Conservation (phyloP, 2,329 filamentous ascomycete species). For the Ceratocystis albifundus region DNA sequence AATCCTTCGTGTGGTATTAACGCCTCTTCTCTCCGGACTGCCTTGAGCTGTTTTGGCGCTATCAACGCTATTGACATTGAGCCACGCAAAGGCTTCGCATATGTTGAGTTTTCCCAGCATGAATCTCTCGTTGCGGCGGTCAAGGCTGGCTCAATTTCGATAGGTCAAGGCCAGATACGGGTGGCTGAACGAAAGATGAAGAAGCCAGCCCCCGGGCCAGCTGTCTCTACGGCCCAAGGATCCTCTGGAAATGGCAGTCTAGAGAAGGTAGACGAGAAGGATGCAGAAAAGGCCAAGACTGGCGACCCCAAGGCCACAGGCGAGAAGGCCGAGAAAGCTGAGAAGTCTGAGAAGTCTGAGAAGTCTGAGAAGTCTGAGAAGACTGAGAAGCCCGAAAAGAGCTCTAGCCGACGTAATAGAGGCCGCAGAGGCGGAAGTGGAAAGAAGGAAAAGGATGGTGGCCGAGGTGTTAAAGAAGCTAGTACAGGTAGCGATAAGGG, state of each 20-base stretch:
- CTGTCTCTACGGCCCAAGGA: slow-evolving; percentile 22
- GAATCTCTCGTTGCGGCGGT: slow-evolving; percentile 66
- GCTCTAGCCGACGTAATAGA: slow-evolving; percentile 26
- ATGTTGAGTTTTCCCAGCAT: slow-evolving; percentile 73
- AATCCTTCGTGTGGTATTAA: slow-evolving; percentile 89
- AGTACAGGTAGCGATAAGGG: slow-evolving; percentile 24
- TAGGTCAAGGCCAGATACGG: slow-evolving; percentile 77
- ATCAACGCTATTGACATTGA: slow-evolving; percentile 81
- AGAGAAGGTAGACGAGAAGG: background rate
- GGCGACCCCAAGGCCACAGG: slow-evolving; percentile 19
- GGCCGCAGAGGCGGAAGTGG: slow-evolving; percentile 25
- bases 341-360: slow-evolving; percentile 24
- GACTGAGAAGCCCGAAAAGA: slow-evolving; percentile 26
- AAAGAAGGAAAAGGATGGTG: slow-evolving; percentile 13
- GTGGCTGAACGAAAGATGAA: slow-evolving; percentile 70
- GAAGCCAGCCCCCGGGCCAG: slow-evolving; percentile 27
- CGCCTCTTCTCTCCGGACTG: slow-evolving; percentile 62
- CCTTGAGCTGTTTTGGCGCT: slow-evolving; percentile 61
- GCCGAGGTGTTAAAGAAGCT: slow-evolving; percentile 23
- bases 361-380: slow-evolving; percentile 25
- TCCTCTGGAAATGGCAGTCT: background rate
- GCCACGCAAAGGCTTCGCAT: slow-evolving; percentile 87
- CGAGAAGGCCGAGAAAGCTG: slow-evolving; percentile 26
- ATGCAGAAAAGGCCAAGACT: background rate
- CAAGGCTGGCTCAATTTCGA: slow-evolving; percentile 64